Evolutionary conservation across 305 asterid species (phyloP).

Genomic region (Rubia balearica): DNA sequence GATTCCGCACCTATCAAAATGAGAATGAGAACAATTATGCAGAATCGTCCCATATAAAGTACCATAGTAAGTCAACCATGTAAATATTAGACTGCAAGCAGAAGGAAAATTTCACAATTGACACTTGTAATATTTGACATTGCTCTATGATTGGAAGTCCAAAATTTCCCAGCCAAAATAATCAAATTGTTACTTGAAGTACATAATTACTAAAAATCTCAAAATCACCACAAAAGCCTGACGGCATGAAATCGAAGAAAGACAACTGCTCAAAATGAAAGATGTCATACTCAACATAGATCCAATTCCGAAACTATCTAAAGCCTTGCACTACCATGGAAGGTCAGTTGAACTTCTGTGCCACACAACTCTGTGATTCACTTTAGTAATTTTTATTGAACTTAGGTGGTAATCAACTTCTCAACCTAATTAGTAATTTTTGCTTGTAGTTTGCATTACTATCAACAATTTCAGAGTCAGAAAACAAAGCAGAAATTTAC

Average conservation of each 20-base stretch:
- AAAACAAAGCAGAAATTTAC: neutral
- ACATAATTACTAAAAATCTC: neutral
- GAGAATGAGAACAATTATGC: conserved; percentile 7
- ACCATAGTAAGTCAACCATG: neutral
- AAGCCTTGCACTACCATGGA: neutral
- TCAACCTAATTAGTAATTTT: neutral
- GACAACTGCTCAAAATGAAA: too few relatives aligned
- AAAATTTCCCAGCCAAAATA: neutral
- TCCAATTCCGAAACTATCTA: neutral
- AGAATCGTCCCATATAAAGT: neutral
- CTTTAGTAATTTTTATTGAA: neutral
- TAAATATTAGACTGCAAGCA: neutral
- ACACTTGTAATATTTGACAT: neutral
- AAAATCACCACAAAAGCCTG: neutral
- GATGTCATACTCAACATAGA: neutral
- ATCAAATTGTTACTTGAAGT: neutral
- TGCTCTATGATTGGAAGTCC: neutral
- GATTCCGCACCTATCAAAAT: conserved; percentile 78
- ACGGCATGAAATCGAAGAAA: neutral
- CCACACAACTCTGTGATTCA: neutral
- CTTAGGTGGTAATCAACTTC: neutral
- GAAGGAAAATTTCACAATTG: neutral
- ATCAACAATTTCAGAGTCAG: neutral
- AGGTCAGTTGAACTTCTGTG: neutral
- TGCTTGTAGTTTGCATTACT: neutral